Conservation (phyloP, 1,139 yeast genomes). For the Suhomyces bribrorum region DNA sequence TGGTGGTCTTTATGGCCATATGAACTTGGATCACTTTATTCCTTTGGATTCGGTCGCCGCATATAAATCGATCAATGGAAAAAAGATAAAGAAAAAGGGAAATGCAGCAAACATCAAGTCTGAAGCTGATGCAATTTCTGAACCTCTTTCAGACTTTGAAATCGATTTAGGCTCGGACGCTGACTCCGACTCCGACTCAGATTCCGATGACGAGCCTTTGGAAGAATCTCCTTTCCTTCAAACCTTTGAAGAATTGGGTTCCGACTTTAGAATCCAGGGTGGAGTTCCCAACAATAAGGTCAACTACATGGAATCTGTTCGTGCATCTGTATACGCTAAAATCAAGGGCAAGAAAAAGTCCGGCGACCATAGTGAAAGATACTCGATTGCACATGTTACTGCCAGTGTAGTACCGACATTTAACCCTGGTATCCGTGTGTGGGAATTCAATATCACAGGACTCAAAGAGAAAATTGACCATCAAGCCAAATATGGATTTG, state of each 20-base stretch:
- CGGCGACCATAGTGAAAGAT: constrained; percentile 56
- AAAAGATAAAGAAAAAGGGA: constrained; percentile 12
- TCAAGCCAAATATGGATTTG: constrained; percentile 20
- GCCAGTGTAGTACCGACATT: constrained; percentile 85
- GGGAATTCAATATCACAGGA: constrained; percentile 78
- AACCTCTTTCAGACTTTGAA: neutral
- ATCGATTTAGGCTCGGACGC: constrained; percentile 5
- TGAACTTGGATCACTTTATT: constrained; percentile 84
- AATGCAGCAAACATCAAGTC: constrained; percentile 7
- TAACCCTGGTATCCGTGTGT: constrained; percentile 77
- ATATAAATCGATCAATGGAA: constrained; percentile 47
- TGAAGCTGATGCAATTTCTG: neutral
- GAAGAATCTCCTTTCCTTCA: constrained; percentile 10
- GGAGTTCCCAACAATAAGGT: constrained; percentile 71
- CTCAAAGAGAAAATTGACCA: constrained; percentile 15
- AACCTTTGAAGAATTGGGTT: constrained; percentile 11
- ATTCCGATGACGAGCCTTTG: constrained; percentile 11
- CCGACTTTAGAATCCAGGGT: constrained; percentile 38
- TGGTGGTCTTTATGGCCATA: constrained; percentile 85
- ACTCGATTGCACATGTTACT: constrained; percentile 67
- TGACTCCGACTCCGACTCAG: constrained; percentile 13
- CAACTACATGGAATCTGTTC: constrained; percentile 55
- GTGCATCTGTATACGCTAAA: constrained; percentile 52
- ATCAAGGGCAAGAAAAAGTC: constrained; percentile 46
- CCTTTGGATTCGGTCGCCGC: constrained; percentile 74